phyloP scores from a whole-genome alignment of 495 filamentous ascomycete genomes.

The Opeltia flavorubescens region DNA sequence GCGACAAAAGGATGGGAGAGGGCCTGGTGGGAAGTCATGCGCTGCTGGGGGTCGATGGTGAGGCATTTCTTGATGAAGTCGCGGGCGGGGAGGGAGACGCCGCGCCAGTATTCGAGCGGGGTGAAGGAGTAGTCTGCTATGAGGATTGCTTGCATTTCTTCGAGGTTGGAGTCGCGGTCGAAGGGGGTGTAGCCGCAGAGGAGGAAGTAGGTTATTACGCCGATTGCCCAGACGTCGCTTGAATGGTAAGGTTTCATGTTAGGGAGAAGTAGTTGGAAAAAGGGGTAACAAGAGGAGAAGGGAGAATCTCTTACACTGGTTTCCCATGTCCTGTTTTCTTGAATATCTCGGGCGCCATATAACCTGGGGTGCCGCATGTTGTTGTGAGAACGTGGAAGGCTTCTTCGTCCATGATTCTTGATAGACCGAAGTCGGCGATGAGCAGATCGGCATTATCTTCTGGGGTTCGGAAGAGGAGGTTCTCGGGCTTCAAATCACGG shows the following conservation, averaged over 20 bases:
- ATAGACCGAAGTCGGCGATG: conserved; percentile 92
- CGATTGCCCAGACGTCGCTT: conserved; percentile 68
- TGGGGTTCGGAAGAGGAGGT: conserved; percentile 39
- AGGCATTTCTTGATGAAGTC: conserved; percentile 83
- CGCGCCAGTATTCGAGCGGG: conserved; percentile 93
- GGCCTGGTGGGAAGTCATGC: conserved; percentile 92
- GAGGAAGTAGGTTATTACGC: conserved; percentile 86
- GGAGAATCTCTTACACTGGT: conserved; percentile 44
- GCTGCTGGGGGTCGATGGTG: conserved; percentile 70
- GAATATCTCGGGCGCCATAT: conserved; percentile 83
- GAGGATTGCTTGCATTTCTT: conserved; percentile 98
- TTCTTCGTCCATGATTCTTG: conserved; percentile 96
- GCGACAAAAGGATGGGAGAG: conserved; percentile 80
- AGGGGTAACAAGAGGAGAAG: background rate
- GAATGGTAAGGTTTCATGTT: background rate
- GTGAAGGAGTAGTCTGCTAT: conserved; percentile 92
- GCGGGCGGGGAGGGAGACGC: conserved; percentile 71
- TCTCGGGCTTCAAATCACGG: conserved; percentile 54
- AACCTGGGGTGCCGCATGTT: conserved; percentile 93
- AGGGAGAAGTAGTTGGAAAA: conserved; percentile 2
- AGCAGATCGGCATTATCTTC: conserved; percentile 54
- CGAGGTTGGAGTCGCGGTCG: conserved; percentile 90
- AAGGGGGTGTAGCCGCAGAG: conserved; percentile 98
- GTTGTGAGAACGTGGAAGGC: conserved; percentile 97
- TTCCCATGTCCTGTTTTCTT: conserved; percentile 68